phyloP scores from a whole-genome alignment of 1,284 basidiomycete genomes.

The Paramarasmius palmivorus region DNA sequence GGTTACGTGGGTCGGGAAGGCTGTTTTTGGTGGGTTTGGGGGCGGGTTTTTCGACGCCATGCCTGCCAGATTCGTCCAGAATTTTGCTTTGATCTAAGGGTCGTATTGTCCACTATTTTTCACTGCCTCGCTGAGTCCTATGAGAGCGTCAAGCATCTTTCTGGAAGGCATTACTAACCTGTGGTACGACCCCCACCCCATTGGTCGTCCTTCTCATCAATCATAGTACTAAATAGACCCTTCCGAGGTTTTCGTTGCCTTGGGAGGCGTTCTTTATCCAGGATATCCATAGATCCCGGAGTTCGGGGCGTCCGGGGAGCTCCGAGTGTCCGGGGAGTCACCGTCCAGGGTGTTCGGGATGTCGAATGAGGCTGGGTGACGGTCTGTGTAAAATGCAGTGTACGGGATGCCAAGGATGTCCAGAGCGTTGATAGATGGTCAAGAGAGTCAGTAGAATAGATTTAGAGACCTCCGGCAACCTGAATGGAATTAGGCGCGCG shows the following conservation, averaged over 20 bases:
- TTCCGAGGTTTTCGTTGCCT: constrained; percentile 69
- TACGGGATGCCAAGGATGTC: too few relatives aligned
- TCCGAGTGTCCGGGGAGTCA: too few relatives aligned
- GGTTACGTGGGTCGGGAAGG: constrained; percentile 46
- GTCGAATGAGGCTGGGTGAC: too few relatives aligned
- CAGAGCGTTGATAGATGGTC: too few relatives aligned
- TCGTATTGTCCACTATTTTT: constrained; percentile 73
- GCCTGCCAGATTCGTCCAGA: constrained; percentile 8
- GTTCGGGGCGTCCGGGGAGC: too few relatives aligned
- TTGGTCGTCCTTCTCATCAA: constrained; percentile 57
- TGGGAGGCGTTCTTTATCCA: constrained; percentile 77
- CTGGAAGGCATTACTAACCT: constrained; percentile 1
- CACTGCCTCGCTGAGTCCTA: constrained; percentile 66
- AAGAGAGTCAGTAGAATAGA: too few relatives aligned
- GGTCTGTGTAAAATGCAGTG: too few relatives aligned
- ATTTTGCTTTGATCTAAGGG: constrained; percentile 38
- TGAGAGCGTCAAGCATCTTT: constrained; percentile 17
- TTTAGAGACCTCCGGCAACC: too few relatives aligned
- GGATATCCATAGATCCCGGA: too few relatives aligned
- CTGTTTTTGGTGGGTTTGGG: constrained; percentile 8
- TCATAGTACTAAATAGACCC: constrained; percentile 69
- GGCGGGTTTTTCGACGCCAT: neutral
- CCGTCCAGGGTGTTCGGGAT: too few relatives aligned
- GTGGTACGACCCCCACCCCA: constrained; percentile 11
- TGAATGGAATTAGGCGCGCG: too few relatives aligned